Evolutionary conservation across 495 filamentous ascomycete species (phyloP).

Genomic region (Ascodesmis nigricans): DNA sequence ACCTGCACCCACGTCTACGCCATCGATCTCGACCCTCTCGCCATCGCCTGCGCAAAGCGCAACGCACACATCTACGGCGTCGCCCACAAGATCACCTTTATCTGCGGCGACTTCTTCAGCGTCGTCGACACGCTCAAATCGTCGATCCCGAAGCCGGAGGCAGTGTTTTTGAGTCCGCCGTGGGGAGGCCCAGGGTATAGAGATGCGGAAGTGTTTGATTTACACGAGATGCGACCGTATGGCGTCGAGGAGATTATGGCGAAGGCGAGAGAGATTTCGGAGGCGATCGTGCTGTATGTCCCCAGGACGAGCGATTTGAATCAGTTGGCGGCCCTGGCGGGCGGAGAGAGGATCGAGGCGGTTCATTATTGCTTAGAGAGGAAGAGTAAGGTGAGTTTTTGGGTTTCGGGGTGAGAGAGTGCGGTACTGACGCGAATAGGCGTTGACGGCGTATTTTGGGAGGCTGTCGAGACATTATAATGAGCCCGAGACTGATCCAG

Average conservation of each 20-base stretch:
- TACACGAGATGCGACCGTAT: constrained; percentile 78
- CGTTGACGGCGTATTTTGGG: constrained; percentile 15
- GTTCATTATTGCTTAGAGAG: constrained; percentile 83
- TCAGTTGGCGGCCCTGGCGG: constrained; percentile 42
- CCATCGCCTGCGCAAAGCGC: constrained; percentile 69
- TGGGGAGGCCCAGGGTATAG: constrained; percentile 84
- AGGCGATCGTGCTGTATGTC: constrained; percentile 52
- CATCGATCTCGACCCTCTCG: constrained; percentile 58
- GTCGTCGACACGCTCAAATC: constrained; percentile 8
- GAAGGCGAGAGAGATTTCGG: constrained; percentile 22
- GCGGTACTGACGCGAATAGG: constrained; percentile 3
- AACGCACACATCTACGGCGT: constrained; percentile 84
- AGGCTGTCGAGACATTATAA: constrained; percentile 9
- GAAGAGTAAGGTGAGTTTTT: constrained; percentile 45
- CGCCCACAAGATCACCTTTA: constrained; percentile 53
- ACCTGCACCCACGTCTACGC: constrained; percentile 65
- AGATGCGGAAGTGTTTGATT: constrained; percentile 56
- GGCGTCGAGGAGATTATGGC: constrained; percentile 20
- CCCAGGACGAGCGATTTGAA: constrained; percentile 69
- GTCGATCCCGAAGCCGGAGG: constrained; percentile 27
- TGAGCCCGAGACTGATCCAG: no score
- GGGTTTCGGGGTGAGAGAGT: background rate
- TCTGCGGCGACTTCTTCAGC: constrained; percentile 60
- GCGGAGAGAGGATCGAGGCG: constrained; percentile 37
- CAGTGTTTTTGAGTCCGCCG: constrained; percentile 76